Base-by-base conservation (phyloP, 371 early-diverging fungal genomes). In the Zychaea mexicana region DNA sequence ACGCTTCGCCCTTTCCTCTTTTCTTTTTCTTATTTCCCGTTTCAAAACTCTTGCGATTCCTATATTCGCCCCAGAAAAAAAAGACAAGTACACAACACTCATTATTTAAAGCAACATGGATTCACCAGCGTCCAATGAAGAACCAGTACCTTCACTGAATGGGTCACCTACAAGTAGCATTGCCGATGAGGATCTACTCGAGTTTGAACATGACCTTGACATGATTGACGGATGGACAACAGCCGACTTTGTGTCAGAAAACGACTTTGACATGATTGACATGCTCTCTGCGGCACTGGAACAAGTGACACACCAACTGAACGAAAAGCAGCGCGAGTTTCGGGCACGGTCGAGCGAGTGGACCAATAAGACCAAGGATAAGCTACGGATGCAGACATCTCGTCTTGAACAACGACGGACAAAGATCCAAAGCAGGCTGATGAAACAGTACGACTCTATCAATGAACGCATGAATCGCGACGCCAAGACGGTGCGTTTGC, bases 401-500 rank as follows among this genome's bases (percentile, higher is more conserved):
- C 72, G 73, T 30, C 62, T 83, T 22, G 83, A 80, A 46, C 66
- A 70, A 36, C 74, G 73, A 27, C 65, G 70, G 19, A 57, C 64
- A 3, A 57, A 65, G 7, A 57, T 82, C 15, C 76, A 78, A 56
- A 65, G 47, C 26, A 64, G 66, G 6, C 39, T 82, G 19, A 53
- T 68, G 13, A 60, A 55, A 15, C 75, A 73, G 22, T 79, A 77
- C 39, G 61, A 66, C 22, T 60, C 68, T 9, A 68, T 82, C 15
- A 73, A 78, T 57, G 72, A 61, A 32, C 72, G 77, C 10, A 74
- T 82, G 70, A 78, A 79, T 38, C 66, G 72, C 13, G 80, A 82
- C 32, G 82, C 82, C 33, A 82, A 83, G 28, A 82, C 86, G 5
- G 83, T 85, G 9, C 79, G 78, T 32, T 66, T 84, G 27, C 76